phyloP scores from a whole-genome alignment of 371 early-diverging fungal species.

The Mortierella sp. region DNA sequence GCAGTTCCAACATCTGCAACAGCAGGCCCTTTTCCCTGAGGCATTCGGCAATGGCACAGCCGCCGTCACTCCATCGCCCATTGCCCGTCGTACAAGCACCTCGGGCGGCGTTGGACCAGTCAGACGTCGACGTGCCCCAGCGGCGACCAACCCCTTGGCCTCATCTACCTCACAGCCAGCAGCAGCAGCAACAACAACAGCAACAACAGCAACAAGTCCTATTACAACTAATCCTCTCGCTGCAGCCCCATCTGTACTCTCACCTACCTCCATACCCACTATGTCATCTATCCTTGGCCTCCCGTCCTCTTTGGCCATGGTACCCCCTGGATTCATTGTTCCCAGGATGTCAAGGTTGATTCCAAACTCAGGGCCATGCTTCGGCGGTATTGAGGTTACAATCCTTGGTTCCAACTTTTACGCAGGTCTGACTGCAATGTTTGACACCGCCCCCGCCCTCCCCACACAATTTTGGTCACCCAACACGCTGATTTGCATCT shows the following conservation, averaged over 20 bases:
- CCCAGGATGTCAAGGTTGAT: conserved; percentile 71
- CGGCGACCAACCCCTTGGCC: conserved; percentile 29
- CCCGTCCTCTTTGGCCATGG: conserved; percentile 34
- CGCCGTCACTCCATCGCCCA: conserved; percentile 22
- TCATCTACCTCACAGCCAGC: conserved; percentile 21
- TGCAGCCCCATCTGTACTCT: conserved; percentile 23
- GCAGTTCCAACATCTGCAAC: conserved; percentile 53
- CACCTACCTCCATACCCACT: conserved; percentile 42
- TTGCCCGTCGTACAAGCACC: conserved; percentile 40
- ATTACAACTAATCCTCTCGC: conserved; percentile 27
- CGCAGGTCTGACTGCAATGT: conserved; percentile 71
- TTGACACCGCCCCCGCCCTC: conserved; percentile 69
- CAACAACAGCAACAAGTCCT: conserved; percentile 1
- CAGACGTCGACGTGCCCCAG: conserved; percentile 32
- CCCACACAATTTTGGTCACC: conserved; percentile 79
- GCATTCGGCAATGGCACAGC: conserved; percentile 30
- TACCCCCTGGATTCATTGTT: conserved; percentile 51
- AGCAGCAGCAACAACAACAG: neutral
- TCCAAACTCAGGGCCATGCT: conserved; percentile 84
- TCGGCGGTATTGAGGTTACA: conserved; percentile 89
- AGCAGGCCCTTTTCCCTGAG: conserved; percentile 52
- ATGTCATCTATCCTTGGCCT: conserved; percentile 42
- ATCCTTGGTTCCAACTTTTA: conserved; percentile 85
- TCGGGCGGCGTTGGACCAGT: conserved; percentile 50
- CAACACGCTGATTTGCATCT: conserved; percentile 83